phyloP scores from a whole-genome alignment of 345 rosid species.

The Tarenaya hassleriana region DNA sequence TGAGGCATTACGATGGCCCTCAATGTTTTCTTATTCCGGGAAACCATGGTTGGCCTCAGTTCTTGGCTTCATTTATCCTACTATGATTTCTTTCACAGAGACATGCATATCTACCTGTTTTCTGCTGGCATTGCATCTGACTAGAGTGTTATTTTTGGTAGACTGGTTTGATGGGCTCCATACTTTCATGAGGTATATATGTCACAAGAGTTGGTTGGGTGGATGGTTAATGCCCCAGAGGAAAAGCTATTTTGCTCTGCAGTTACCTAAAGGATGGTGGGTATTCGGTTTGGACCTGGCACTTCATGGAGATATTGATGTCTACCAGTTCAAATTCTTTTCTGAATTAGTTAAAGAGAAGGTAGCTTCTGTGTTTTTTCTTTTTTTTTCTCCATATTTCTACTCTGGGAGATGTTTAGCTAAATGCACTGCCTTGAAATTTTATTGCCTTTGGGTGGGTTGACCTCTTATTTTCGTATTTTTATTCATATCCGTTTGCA shows the following conservation, averaged over 20 bases:
- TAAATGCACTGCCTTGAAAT: background rate
- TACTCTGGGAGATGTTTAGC: too few species aligned
- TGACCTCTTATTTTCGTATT: constrained; percentile 16
- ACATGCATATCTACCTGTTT: constrained; percentile 5
- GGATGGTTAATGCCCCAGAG: constrained; percentile 99
- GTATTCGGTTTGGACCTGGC: constrained; percentile 97
- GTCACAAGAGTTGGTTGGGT: constrained; percentile 99
- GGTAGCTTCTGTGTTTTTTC: constrained; percentile 40
- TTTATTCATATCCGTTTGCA: background rate
- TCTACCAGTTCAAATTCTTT: constrained; percentile 96
- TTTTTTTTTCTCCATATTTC: constrained; percentile 3
- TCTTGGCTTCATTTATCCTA: constrained; percentile 19
- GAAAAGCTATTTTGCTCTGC: constrained; percentile 96
- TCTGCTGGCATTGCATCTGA: constrained; percentile 14
- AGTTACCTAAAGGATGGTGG: constrained; percentile 95
- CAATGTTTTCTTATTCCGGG: constrained; percentile 95
- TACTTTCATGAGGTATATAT: constrained; percentile 96
- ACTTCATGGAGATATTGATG: constrained; percentile 95
- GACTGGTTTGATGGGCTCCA: constrained; percentile 99
- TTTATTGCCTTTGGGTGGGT: background rate
- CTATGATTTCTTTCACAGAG: constrained; percentile 14
- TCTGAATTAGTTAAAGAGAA: constrained; percentile 63
- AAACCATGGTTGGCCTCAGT: constrained; percentile 75
- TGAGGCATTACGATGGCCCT: constrained; percentile 87
- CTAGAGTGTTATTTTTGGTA: constrained; percentile 12